These are phyloP conservation scores for Myriosclerotinia scirpicola DNA, from an alignment of 2,329 filamentous ascomycete genomes.

Conservation along the genomic window DNA sequence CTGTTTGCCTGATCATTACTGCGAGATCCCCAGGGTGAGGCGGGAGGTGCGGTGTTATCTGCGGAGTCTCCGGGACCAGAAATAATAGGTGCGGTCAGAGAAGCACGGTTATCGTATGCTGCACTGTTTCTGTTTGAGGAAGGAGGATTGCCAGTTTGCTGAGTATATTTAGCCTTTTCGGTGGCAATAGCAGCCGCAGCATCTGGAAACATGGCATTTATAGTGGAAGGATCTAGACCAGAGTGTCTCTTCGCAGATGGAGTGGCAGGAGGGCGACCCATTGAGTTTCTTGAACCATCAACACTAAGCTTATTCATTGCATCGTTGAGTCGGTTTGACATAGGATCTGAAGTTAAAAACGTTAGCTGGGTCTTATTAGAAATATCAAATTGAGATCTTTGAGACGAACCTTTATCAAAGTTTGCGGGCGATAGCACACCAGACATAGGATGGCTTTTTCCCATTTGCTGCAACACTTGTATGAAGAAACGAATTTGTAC, in stretches of 20 bases:
- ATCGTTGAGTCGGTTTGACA: constrained; percentile 94
- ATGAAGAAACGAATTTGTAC: constrained; percentile 99
- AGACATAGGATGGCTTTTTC: constrained; percentile 96
- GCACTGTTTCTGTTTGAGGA: constrained; percentile 91
- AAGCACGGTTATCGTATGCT: constrained; percentile 70
- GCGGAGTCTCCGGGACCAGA: constrained; percentile 64
- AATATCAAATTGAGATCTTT: background rate
- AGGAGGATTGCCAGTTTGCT: constrained; percentile 86
- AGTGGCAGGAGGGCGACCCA: constrained; percentile 76
- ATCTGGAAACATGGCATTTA: constrained; percentile 99
- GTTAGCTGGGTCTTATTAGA: constrained; percentile 24
- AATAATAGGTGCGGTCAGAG: constrained; percentile 73
- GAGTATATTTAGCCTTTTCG: constrained; percentile 95
- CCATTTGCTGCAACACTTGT: constrained; percentile 98
- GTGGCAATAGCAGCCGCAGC: constrained; percentile 97
- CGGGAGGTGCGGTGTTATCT: constrained; percentile 61
- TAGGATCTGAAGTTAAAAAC: constrained; percentile 67
- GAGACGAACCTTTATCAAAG: constrained; percentile 82
- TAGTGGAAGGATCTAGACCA: constrained; percentile 86
- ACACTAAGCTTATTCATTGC: constrained; percentile 95
- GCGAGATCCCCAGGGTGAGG: constrained; percentile 75
- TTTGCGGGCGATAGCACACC: constrained; percentile 91
- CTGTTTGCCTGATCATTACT: constrained; percentile 54
- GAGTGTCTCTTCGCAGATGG: constrained; percentile 87
- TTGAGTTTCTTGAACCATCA: constrained; percentile 81